Conservation (phyloP, 2,329 filamentous ascomycete species). For the Coniochaeta ligniaria region DNA sequence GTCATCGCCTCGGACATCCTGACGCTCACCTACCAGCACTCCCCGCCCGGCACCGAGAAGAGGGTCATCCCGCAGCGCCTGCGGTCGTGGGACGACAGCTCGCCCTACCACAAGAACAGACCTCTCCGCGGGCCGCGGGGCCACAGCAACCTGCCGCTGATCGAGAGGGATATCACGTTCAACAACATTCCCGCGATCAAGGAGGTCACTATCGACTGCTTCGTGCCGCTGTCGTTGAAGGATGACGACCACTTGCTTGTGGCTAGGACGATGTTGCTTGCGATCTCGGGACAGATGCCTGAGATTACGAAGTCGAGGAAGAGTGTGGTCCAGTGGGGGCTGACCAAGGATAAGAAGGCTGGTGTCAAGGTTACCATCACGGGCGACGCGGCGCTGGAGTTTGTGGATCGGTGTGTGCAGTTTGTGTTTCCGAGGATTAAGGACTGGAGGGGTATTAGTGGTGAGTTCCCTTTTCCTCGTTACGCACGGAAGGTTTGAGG, state of each 20-base stretch:
- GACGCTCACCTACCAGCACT: constrained; percentile 81
- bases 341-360: constrained; percentile 63
- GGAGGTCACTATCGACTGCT: constrained; percentile 73
- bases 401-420: constrained; percentile 83
- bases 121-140: constrained; percentile 80
- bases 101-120: constrained; percentile 90
- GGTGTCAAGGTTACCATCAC: constrained; percentile 71
- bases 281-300: constrained; percentile 73
- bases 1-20: constrained; percentile 84
- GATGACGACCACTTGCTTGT: constrained; percentile 74
- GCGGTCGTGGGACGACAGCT: constrained; percentile 80
- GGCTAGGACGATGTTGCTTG: constrained; percentile 75
- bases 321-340: constrained; percentile 68
- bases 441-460: constrained; percentile 71
- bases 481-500: neutral
- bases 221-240: constrained; percentile 60
- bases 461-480: constrained; percentile 18
- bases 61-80: constrained; percentile 55
- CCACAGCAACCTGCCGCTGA: constrained; percentile 59
- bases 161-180: constrained; percentile 72
- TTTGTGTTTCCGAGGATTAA: constrained; percentile 92
- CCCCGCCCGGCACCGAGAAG: constrained; percentile 63
- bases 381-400: constrained; percentile 80
- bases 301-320: constrained; percentile 61
- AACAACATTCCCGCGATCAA: constrained; percentile 78